phyloP scores from a whole-genome alignment of 495 filamentous ascomycete species.

The Halenospora varia region DNA sequence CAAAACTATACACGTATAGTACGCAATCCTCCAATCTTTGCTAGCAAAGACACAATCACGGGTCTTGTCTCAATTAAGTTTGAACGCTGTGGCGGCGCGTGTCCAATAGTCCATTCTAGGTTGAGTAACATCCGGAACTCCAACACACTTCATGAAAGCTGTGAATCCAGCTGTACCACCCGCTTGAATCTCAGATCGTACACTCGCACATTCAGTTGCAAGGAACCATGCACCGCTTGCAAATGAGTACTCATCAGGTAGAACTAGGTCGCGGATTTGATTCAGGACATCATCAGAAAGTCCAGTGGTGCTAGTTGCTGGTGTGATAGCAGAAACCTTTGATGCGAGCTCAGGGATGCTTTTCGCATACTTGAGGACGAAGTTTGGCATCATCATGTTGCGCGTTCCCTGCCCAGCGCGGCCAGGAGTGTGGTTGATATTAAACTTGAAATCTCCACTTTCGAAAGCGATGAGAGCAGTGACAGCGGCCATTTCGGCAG shows the following conservation, averaged over 20 bases:
- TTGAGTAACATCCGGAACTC: too few species aligned
- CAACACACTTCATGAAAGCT: slow-evolving; percentile 65
- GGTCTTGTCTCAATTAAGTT: too few species aligned
- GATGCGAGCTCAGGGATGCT: slow-evolving; percentile 47
- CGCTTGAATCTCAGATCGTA: slow-evolving; percentile 46
- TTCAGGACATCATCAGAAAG: slow-evolving; percentile 31
- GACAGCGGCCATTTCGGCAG: slow-evolving; percentile 59
- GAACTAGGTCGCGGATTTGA: slow-evolving; percentile 54
- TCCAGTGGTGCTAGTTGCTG: slow-evolving; percentile 22
- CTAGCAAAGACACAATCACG: too few species aligned
- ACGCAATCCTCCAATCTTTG: too few species aligned
- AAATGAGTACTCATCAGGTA: slow-evolving; percentile 61
- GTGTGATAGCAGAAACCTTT: slow-evolving; percentile 33
- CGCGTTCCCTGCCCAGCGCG: slow-evolving; percentile 70
- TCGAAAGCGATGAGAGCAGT: slow-evolving; percentile 65
- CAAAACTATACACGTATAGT: too few species aligned
- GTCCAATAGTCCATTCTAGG: too few species aligned
- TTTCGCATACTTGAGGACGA: slow-evolving; percentile 59
- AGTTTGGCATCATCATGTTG: slow-evolving; percentile 68
- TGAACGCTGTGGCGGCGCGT: too few species aligned
- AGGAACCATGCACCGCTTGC: slow-evolving; percentile 74
- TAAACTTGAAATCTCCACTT: slow-evolving; percentile 62
- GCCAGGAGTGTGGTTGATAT: slow-evolving; percentile 60
- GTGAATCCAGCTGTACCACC: slow-evolving; percentile 55
- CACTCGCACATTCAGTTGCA: slow-evolving; percentile 54